Base-by-base conservation (phyloP, 176 grass and related monocot species). In the Rhipidocladum racemiflorum region DNA sequence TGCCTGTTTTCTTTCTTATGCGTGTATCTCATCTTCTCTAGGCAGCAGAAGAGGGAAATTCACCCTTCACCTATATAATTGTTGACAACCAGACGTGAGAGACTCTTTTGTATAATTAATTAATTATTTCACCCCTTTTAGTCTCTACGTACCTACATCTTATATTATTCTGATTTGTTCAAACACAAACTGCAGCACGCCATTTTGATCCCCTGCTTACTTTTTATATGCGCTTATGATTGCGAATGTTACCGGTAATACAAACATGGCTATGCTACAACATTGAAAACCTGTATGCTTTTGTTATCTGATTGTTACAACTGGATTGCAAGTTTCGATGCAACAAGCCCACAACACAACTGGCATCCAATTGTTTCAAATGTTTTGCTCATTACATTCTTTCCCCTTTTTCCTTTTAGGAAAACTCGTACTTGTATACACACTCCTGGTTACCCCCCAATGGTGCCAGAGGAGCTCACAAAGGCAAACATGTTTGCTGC, bases 371-470 rank as follows among this genome's bases (percentile, higher is more conserved):
- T 7, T 14, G 21, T 56, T 25, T 9, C 10, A 67, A 17, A 54
- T 67, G 9, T 65, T 66, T 54, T 56, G 15, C 38, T 44, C 36
- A 48, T 61, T 35, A 18, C 0, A 11, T 7, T 69, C 3, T 69
- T 71, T n/a, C 11, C 39, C 1, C 3, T 38, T 80, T 44, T 3
- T 20, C 45, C 54, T 89, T 85, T 44, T 85, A 98, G 92, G 84
- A 98, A 93, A 94, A 95, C 95, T 79, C 90, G 95, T 36, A 95
- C 95, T n/a, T 98, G 95, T 81, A 98, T 98, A 86, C 90, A 98
- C 91, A 98, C 90, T 72, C 95, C 95, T 57, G 90, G 90, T 57
- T 75, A 83, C 62, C 95, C 95, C 44, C 78, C 86, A 66, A 82
- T 98, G 92, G 54, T 79, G 48, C 90, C 95, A 68, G 86, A 94